Conservation (phyloP, 129 eudicot genomes). For the Flaveria linearis region DNA sequence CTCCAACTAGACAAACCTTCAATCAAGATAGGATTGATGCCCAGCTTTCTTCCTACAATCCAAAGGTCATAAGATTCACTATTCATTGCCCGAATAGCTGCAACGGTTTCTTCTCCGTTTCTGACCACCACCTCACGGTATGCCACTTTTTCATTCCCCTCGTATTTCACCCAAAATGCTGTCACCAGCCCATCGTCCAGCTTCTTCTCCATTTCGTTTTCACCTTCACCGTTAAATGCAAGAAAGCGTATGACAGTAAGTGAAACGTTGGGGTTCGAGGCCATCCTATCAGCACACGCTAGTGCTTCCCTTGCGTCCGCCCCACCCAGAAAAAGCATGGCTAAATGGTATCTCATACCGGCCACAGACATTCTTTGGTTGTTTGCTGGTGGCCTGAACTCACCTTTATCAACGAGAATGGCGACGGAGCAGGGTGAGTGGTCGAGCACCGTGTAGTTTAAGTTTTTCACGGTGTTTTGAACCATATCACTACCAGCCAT, state of each 20-base stretch:
- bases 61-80: constrained; percentile 54
- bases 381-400: constrained; percentile 1
- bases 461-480: constrained; percentile 39
- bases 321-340: constrained; percentile 78
- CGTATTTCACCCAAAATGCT: constrained; percentile 93
- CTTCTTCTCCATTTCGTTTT: constrained; percentile 68
- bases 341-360: constrained; percentile 35
- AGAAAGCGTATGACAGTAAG: constrained; percentile 74
- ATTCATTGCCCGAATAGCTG: constrained; percentile 66
- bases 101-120: constrained; percentile 77
- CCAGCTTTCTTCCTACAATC: constrained; percentile 82
- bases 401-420: constrained; percentile 51
- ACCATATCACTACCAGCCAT: constrained; percentile 27
- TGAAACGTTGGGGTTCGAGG: constrained; percentile 48
- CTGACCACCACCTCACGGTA: constrained; percentile 76
- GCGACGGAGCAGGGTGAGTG: constrained; percentile 94
- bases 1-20: constrained; percentile 72
- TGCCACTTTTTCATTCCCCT: constrained; percentile 56
- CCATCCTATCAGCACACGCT: constrained; percentile 70
- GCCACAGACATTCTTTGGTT: not conserved
- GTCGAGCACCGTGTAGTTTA: constrained; percentile 43
- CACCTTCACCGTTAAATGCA: constrained; percentile 59
- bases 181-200: constrained; percentile 90
- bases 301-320: constrained; percentile 86
- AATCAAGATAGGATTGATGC: constrained; percentile 65